A percentile compares a stretch with the other conserved stretches of the same genome.
These are phyloP conservation scores for Baudoinia panamericana DNA, from an alignment of 495 filamentous ascomycete genomes.

Conservation along the genomic window DNA sequence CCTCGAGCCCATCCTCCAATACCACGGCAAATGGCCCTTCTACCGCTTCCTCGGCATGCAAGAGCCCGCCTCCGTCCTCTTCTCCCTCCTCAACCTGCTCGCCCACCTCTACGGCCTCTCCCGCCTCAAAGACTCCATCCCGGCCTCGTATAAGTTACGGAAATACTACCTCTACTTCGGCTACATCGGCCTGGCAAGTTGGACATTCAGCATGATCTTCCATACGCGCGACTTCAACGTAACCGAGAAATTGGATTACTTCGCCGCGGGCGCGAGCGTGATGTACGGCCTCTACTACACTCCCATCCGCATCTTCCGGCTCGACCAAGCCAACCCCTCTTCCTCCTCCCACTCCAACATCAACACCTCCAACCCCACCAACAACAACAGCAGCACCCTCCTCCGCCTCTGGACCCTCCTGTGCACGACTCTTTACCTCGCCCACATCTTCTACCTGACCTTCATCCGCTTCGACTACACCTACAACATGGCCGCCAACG, in stretches of 20 bases:
- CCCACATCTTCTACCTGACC: constrained; percentile 73
- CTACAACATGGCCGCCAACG: constrained; percentile 95
- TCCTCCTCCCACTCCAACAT: constrained; percentile 69
- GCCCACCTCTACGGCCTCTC: constrained; percentile 74
- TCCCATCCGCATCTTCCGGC: constrained; percentile 63
- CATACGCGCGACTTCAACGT: constrained; percentile 72
- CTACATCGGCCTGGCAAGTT: constrained; percentile 68
- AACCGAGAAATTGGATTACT: constrained; percentile 94
- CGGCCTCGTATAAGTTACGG: constrained; percentile 57
- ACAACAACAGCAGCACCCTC: constrained; percentile 34
- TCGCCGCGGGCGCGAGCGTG: constrained; percentile 80
- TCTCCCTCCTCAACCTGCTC: constrained; percentile 76
- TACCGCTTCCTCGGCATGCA: constrained; percentile 78
- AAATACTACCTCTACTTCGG: constrained; percentile 70
- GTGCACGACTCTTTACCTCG: constrained; percentile 56
- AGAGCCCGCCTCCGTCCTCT: constrained; percentile 85
- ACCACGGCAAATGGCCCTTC: constrained; percentile 99
- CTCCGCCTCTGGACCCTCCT: constrained; percentile 60
- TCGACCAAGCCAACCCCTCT: constrained; percentile 53
- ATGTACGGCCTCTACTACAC: constrained; percentile 83
- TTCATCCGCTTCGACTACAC: constrained; percentile 85
- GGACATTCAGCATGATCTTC: constrained; percentile 81
- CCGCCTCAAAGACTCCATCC: constrained; percentile 55
- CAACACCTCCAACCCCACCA: constrained; percentile 47
- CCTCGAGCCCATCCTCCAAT: constrained; percentile 64